Conservation (phyloP, 352 stramenopile species). For the Phytophthora fragariaefolia region DNA sequence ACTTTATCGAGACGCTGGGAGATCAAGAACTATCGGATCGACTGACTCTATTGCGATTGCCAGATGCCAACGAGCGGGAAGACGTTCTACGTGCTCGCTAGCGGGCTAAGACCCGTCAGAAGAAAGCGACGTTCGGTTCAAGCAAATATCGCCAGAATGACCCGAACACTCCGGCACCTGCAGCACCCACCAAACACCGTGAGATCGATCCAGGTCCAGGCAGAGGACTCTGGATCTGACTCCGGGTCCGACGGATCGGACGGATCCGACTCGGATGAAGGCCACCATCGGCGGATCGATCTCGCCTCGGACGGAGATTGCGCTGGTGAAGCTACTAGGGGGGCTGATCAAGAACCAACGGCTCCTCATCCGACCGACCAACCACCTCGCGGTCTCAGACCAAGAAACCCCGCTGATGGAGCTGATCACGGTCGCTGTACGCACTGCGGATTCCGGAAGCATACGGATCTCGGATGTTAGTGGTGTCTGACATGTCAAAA, state of each 20-base stretch:
- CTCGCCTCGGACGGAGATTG: no score
- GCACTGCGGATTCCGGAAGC: no score
- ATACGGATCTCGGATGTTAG: no score
- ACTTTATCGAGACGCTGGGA: neutral
- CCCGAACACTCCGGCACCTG: neutral
- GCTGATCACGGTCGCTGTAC: no score
- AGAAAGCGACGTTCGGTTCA: neutral
- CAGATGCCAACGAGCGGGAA: neutral
- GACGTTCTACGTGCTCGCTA: neutral
- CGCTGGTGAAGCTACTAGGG: no score
- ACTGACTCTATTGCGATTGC: neutral
- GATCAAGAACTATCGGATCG: neutral
- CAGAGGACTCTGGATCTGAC: no score
- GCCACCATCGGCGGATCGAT: no score
- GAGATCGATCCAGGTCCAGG: neutral
- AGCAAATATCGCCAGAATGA: neutral
- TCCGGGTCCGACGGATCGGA: neutral
- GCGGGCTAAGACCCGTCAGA: neutral
- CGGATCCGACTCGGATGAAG: neutral
- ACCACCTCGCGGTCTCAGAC: no score
- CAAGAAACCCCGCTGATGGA: no score
- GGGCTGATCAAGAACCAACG: no score
- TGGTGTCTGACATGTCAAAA: no score
- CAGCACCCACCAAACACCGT: neutral
- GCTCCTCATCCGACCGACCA: no score